Conservation (phyloP, 805 yeast species). For the Candida cerambycidarum region DNA sequence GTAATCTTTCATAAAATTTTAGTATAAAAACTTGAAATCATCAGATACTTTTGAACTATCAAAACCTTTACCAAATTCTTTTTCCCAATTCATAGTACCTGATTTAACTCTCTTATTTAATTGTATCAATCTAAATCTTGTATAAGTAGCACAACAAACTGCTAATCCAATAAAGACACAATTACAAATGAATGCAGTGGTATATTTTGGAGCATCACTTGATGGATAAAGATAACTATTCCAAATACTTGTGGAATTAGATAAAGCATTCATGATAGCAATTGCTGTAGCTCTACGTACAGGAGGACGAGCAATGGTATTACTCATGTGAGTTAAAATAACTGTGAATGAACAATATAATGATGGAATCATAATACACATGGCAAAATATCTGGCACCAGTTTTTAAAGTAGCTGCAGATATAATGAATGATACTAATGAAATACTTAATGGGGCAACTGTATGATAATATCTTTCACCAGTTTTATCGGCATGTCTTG, state of each 20-base stretch:
- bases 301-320: conserved; percentile 57
- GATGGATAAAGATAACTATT: conserved; percentile 52
- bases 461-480: conserved; percentile 57
- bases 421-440: conserved; percentile 48
- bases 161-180: conserved; percentile 46
- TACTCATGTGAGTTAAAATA: conserved; percentile 55
- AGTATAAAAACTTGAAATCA: conserved; percentile 44
- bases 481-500: conserved; percentile 54
- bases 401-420: conserved; percentile 51
- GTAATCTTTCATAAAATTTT: conserved; percentile 5
- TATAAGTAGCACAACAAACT: conserved; percentile 35
- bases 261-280: conserved; percentile 55
- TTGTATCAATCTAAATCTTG: conserved; percentile 36
- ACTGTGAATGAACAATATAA: conserved; percentile 54
- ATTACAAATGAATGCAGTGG: conserved; percentile 48
- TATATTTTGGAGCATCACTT: conserved; percentile 45
- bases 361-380: conserved; percentile 60
- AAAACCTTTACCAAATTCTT: conserved; percentile 46
- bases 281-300: conserved; percentile 58
- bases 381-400: conserved; percentile 59
- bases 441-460: conserved; percentile 38
- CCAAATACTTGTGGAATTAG: conserved; percentile 58
- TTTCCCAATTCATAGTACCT: conserved; percentile 51
- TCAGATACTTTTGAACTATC: conserved; percentile 43
- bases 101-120: conserved; percentile 43